Evolutionary conservation across 2,329 filamentous ascomycete species (phyloP), one percentile per base, ranked within the genome.

Genomic region (Chaetomium globosum): DNA sequence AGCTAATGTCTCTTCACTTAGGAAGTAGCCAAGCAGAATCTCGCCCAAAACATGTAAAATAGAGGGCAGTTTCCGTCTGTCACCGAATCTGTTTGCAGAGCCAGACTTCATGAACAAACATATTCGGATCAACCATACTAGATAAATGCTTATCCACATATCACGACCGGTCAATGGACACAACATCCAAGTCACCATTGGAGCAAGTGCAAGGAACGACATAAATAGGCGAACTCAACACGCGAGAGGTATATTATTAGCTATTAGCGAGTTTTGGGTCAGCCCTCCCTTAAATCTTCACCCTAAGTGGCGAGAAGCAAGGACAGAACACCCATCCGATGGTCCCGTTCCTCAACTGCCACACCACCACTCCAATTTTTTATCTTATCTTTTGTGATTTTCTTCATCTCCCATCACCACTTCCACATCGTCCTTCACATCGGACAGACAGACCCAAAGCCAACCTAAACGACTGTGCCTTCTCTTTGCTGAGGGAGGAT

Each of bases 201-300:
- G 33, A 26, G 46, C 9, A 23, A 48, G 46, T 0, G 53, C 16
- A n/a, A 21, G 33, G 28, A n/a, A n/a, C 52, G 21, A 56, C 16
- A 10, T 16, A 49, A 31, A 54, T n/a, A 60, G 64, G 65, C 69
- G 70, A 72, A 72, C 67, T 72, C 71, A 71, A 72, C 73, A 73
- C 69, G 69, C 71, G 71, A 70, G 71, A 73, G 72, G 70, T 71
- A 71, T 71, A 73, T 72, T 74, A 74, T 74, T 75, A 74, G 69
- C 68, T 75, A 75, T 75, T 75, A 75, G 64, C 64, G 65, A 74
- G 63, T 64, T 59, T n/a, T 63, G 46, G 64, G 63, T 59, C 59
- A 46, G 59, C 46, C 57, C 33, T 53, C 39, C 65, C 33, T 36
- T 49, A 13, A 9, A 57, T 52, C 53, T 48, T 46, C 65, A 39